These are phyloP conservation scores for Omphalotus guepiniiformis DNA, from an alignment of 768 basidiomycete genomes.

Conservation along the genomic window DNA sequence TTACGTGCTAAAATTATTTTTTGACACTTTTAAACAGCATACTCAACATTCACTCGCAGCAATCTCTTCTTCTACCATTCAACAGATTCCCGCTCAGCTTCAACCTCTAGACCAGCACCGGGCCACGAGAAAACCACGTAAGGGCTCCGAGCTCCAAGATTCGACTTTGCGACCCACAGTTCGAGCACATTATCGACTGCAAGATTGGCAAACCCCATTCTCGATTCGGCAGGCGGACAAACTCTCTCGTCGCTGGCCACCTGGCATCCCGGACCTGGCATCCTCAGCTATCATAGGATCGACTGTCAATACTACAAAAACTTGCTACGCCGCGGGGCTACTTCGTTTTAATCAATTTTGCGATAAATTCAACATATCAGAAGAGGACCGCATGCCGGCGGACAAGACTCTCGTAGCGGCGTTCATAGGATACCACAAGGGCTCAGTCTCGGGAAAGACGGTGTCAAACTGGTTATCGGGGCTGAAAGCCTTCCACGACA, in stretches of 20 bases:
- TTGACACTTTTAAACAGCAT: no score
- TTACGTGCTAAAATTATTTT: no score
- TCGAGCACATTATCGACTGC: not conserved
- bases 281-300: conserved; percentile 1
- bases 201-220: not conserved
- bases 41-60: no score
- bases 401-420: conserved; percentile 20
- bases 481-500: conserved; percentile 31
- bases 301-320: conserved; percentile 12
- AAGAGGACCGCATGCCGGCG: conserved; percentile 25
- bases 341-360: conserved; percentile 31
- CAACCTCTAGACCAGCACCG: not conserved
- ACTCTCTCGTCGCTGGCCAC: not conserved
- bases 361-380: conserved; percentile 21
- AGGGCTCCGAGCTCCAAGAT: not conserved
- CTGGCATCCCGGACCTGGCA: not conserved
- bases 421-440: conserved; percentile 21
- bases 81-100: not conserved
- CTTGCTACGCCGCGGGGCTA: conserved; percentile 27
- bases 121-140: not conserved
- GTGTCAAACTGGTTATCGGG: conserved; percentile 32
- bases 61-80: no score
- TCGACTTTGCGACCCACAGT: not conserved
- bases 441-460: conserved; percentile 13
- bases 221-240: not conserved